These are phyloP conservation scores for Ophiocordyceps australis DNA, from an alignment of 2,329 filamentous ascomycete genomes.

Conservation along the genomic window DNA sequence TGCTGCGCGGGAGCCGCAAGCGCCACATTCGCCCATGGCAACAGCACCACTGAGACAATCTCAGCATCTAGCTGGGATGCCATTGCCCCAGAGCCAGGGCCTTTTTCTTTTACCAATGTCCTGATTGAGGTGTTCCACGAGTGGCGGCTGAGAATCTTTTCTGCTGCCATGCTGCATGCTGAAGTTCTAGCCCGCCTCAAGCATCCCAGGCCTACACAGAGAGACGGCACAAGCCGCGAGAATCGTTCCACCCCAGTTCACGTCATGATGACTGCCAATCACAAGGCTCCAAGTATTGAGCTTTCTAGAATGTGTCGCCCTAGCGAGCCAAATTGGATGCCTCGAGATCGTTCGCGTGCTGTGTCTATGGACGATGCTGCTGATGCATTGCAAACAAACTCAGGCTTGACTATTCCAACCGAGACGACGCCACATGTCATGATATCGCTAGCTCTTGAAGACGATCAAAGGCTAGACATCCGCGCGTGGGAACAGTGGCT, in stretches of 20 bases:
- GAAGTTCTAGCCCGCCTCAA: constrained; percentile 41
- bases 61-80: constrained; percentile 44
- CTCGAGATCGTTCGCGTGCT: too few relatives aligned
- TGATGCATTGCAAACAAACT: too few relatives aligned
- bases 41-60: constrained; percentile 42
- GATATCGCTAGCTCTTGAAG: constrained; percentile 40
- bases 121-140: constrained; percentile 40
- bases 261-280: constrained; percentile 45
- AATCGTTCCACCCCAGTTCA: constrained; percentile 40
- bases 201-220: constrained; percentile 36
- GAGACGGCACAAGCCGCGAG: constrained; percentile 39
- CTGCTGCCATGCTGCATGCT: constrained; percentile 41
- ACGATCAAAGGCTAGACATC: constrained; percentile 36
- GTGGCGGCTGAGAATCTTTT: constrained; percentile 35
- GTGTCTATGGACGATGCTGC: too few relatives aligned
- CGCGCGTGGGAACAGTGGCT: constrained; percentile 42
- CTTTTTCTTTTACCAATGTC: constrained; percentile 40
- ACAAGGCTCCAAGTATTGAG: constrained; percentile 39
- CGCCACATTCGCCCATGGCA: constrained; percentile 37
- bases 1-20: constrained; percentile 42
- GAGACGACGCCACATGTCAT: constrained; percentile 41
- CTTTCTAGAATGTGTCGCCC: constrained; percentile 18
- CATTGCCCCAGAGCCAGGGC: constrained; percentile 38
- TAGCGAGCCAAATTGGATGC: too few relatives aligned
- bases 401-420: too few relatives aligned